Conservation (phyloP, 2,329 filamentous ascomycete species). For the Xenoacremonium recifei region DNA sequence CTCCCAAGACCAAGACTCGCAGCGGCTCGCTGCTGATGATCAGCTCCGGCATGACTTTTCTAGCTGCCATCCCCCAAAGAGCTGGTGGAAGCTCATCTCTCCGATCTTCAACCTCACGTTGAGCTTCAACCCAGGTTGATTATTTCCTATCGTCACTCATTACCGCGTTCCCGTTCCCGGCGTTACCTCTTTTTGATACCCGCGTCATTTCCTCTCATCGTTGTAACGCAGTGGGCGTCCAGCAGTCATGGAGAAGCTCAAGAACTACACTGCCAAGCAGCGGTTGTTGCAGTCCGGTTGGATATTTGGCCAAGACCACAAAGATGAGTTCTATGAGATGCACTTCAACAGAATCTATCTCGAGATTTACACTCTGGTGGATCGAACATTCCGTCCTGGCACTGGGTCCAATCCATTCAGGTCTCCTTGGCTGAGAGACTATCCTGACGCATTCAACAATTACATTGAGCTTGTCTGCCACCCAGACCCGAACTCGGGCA, state of each 20-base stretch:
- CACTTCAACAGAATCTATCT: conserved; percentile 19
- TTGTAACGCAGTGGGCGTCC: too few relatives aligned
- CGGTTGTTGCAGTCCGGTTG: conserved; percentile 17
- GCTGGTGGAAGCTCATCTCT: conserved; percentile 18
- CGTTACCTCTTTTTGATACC: too few relatives aligned
- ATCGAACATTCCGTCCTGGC: conserved; percentile 17
- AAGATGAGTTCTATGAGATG: conserved; percentile 21
- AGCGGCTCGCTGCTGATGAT: conserved; percentile 26
- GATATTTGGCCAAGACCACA: conserved; percentile 9
- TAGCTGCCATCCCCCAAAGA: conserved; percentile 24
- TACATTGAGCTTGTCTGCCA: conserved; percentile 27
- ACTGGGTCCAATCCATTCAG: neutral
- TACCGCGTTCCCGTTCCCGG: conserved; percentile 12
- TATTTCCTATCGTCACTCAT: conserved; percentile 15
- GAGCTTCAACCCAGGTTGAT: conserved; percentile 8
- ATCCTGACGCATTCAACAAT: conserved; percentile 21
- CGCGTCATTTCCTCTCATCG: too few relatives aligned
- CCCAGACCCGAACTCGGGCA: conserved; percentile 19
- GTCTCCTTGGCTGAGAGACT: conserved; percentile 24
- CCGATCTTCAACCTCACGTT: conserved; percentile 26
- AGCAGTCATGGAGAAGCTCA: conserved; percentile 13
- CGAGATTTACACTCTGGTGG: conserved; percentile 21
- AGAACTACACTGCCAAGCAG: conserved; percentile 13
- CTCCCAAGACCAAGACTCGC: conserved; percentile 19
- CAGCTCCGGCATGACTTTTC: conserved; percentile 27